phyloP scores from a whole-genome alignment of 1,284 basidiomycete genomes.

The Leccinum fallax region DNA sequence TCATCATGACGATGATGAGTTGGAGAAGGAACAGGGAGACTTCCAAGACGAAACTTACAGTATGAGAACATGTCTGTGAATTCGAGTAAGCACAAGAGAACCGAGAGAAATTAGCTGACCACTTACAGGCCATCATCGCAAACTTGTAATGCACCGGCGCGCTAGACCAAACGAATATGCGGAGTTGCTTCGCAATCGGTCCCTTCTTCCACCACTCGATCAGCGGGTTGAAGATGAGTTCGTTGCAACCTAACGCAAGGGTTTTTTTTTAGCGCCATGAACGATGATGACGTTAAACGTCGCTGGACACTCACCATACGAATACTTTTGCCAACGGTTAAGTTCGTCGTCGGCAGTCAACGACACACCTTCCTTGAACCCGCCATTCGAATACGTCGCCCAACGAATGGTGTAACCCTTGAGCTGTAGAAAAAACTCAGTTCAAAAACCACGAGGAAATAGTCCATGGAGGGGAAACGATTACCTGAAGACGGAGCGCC shows the following conservation, averaged over 20 bases:
- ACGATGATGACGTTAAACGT: neutral
- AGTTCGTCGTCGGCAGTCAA: constrained; percentile 81
- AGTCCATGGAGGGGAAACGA: neutral
- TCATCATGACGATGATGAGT: neutral
- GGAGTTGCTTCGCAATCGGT: constrained; percentile 77
- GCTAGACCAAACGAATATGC: constrained; percentile 74
- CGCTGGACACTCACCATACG: constrained; percentile 59
- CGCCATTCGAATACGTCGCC: constrained; percentile 81
- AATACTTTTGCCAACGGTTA: constrained; percentile 87
- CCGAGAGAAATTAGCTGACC: constrained; percentile 42
- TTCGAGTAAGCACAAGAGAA: constrained; percentile 13
- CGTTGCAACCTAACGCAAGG: constrained; percentile 54
- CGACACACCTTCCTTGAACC: constrained; percentile 87
- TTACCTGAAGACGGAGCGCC: constrained; percentile 63
- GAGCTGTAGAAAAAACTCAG: constrained; percentile 35
- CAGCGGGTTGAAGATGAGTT: constrained; percentile 78
- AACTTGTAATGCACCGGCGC: constrained; percentile 86
- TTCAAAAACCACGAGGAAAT: neutral
- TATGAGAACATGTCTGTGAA: constrained; percentile 84
- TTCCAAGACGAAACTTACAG: constrained; percentile 42
- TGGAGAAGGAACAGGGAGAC: neutral
- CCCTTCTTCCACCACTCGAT: constrained; percentile 71
- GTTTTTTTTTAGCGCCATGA: constrained; percentile 1
- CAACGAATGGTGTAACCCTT: constrained; percentile 70
- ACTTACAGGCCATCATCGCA: constrained; percentile 67